phyloP scores from a whole-genome alignment of 1,139 yeast genomes.

The Saccharomyces hybrid region DNA sequence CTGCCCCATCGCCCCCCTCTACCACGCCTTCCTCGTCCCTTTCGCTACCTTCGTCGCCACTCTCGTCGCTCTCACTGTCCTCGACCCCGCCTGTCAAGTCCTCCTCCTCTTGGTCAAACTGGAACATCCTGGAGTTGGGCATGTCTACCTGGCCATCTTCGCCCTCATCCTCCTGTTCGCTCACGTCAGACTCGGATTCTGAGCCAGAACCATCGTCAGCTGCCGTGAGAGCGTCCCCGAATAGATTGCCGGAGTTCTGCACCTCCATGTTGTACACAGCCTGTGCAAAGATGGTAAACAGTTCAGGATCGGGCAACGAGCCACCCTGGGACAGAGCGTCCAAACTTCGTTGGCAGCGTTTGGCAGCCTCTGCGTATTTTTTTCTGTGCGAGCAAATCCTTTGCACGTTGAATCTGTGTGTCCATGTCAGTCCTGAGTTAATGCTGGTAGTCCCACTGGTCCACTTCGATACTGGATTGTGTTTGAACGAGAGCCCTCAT shows the following conservation, averaged over 20 bases:
- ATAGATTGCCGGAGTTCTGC: not conserved
- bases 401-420: not conserved
- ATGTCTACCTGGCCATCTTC: slow-evolving; percentile 25
- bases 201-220: slow-evolving; percentile 16
- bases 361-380: slow-evolving; percentile 64
- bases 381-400: slow-evolving; percentile 38
- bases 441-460: not conserved
- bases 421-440: not conserved
- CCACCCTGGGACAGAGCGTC: slow-evolving; percentile 27
- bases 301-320: not conserved
- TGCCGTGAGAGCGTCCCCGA: slow-evolving; percentile 43
- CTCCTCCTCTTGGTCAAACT: slow-evolving; percentile 48
- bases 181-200: slow-evolving; percentile 13
- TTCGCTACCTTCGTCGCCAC: slow-evolving; percentile 27
- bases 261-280: slow-evolving; percentile 1
- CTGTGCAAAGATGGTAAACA: not conserved
- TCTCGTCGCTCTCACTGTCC: slow-evolving; percentile 31
- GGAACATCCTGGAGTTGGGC: slow-evolving; percentile 40
- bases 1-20: slow-evolving; percentile 18
- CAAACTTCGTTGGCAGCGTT: slow-evolving; percentile 70
- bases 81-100: slow-evolving; percentile 31
- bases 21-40: slow-evolving; percentile 30
- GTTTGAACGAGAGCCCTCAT: not conserved
- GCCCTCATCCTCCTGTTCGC: slow-evolving; percentile 20
- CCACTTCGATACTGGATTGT: not conserved